phyloP scores from a whole-genome alignment of 164 flowering plant species.

The Litsea cubeba region DNA sequence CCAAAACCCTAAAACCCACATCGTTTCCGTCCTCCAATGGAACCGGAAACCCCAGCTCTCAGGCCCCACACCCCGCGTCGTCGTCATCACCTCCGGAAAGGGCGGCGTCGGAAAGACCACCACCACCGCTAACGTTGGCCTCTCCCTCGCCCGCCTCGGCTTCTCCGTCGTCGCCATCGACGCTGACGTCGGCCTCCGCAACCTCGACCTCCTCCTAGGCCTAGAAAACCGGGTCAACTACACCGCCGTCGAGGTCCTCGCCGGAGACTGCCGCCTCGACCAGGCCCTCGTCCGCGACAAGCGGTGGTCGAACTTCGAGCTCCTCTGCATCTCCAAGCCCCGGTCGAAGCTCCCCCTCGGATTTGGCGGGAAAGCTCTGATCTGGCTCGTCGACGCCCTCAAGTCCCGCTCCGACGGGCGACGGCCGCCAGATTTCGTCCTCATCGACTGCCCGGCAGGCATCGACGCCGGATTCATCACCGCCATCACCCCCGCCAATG shows the following conservation, averaged over 20 bases:
- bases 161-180: constrained; percentile 95
- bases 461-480: constrained; percentile 98
- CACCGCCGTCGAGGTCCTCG: constrained; percentile 86
- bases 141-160: constrained; percentile 88
- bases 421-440: constrained; percentile 77
- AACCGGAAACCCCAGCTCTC: constrained; percentile 76
- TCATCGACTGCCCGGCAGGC: constrained; percentile 96
- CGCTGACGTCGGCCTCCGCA: constrained; percentile 94
- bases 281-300: constrained; percentile 90
- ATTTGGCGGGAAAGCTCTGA: constrained; percentile 84
- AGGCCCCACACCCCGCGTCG: constrained; percentile 84
- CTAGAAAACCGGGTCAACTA: constrained; percentile 93
- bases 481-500: constrained; percentile 96
- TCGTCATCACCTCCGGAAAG: constrained; percentile 95
- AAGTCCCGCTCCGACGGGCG: constrained; percentile 58
- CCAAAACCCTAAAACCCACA: constrained; percentile 19
- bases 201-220: constrained; percentile 91
- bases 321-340: constrained; percentile 92
- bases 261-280: constrained; percentile 95
- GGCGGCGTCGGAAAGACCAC: constrained; percentile 99
- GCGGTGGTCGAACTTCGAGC: constrained; percentile 86
- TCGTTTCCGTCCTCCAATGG: constrained; percentile 64
- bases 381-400: constrained; percentile 89
- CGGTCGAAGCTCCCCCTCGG: constrained; percentile 83
- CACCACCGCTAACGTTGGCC: constrained; percentile 90